phyloP scores from a whole-genome alignment of 2,329 filamentous ascomycete species.

The Fusarium nisikadoi region DNA sequence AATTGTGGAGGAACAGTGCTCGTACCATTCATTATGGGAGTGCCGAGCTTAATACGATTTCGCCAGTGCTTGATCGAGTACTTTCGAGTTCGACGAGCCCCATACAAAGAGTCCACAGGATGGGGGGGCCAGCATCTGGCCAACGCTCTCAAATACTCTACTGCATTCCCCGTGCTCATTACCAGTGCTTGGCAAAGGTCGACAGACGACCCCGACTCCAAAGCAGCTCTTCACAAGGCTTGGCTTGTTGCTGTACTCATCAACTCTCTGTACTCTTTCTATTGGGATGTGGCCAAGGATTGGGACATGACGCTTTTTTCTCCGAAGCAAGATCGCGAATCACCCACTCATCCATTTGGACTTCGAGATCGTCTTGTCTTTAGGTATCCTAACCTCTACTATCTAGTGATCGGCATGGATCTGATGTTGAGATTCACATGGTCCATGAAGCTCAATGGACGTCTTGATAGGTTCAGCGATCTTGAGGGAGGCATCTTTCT shows the following conservation, averaged over 20 bases:
- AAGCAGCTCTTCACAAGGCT: constrained; percentile 59
- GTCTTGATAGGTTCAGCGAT: constrained; percentile 85
- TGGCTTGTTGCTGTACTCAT: constrained; percentile 80
- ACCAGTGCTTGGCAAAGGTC: constrained; percentile 78
- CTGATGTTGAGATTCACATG: constrained; percentile 88
- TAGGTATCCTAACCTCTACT: constrained; percentile 79
- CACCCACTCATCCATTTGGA: constrained; percentile 77
- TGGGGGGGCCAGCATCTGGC: constrained; percentile 90
- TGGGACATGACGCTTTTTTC: constrained; percentile 93
- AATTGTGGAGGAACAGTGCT: constrained; percentile 81
- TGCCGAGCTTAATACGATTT: constrained; percentile 87
- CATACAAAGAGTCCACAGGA: constrained; percentile 66
- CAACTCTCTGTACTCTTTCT: constrained; percentile 96
- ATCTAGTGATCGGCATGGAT: constrained; percentile 81
- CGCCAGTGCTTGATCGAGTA: constrained; percentile 94
- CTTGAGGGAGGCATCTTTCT: constrained; percentile 90
- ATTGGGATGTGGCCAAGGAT: constrained; percentile 96
- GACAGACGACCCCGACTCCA: constrained; percentile 57
- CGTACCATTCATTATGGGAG: constrained; percentile 84
- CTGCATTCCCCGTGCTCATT: constrained; percentile 90
- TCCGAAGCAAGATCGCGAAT: constrained; percentile 63
- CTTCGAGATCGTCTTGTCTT: constrained; percentile 81
- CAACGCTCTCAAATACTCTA: constrained; percentile 95
- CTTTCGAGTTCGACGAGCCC: constrained; percentile 71
- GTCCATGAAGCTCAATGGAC: constrained; percentile 86